Base-by-base conservation (phyloP, 2,329 filamentous ascomycete genomes). In the Colletotrichum orchidophilum region DNA sequence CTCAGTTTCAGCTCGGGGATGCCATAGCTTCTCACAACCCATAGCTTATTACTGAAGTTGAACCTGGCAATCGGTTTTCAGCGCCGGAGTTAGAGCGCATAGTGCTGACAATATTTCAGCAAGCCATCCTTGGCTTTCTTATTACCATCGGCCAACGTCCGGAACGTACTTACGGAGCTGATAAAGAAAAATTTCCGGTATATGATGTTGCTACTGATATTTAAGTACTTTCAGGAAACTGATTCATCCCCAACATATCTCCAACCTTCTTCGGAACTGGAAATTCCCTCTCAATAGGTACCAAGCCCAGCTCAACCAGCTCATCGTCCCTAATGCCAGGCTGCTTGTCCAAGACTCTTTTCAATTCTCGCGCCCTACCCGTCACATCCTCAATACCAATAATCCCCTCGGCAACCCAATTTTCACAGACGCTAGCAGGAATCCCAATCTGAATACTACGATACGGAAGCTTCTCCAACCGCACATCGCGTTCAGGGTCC, bases 401-500 rank as follows among this genome's bases (percentile, higher is more conserved):
- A 74, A 91, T 87, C 83, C 86, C 87, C 52, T 87, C 81, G 46
- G 83, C 80, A 3, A 84, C 80, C 84, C 86, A 90, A 31, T 75
- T 78, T 31, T 78, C 77, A 39, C 84, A 84, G 62, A 88, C 73
- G 1, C 77, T 77, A 2, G 78, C 83, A 1, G 86, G 84, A n/a
- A 91, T 85, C 1, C 89, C 89, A 73, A 91, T 87, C 81, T 92
- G 89, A 33, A 92, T 88, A 75, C 87, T 90, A 52, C 89, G 80
- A 75, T 88, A 84, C 8, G 75, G 77, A 62, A 90, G 72, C 72
- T 80, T 82, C 12, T 77, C 83, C 12, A 91, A 76, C 42, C 77
- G 42, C 15, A 85, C 77, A 27, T 82, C 81, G 24, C 90, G 76
- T 76, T 92, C 90, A 0, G 90, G 90, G 77, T 92, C 90, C 90